Percentiles rank a stretch among this genome's conserved stretches.
Conservation (phyloP, 2,329 filamentous ascomycete genomes). For the Rasamsonia emersonii region DNA sequence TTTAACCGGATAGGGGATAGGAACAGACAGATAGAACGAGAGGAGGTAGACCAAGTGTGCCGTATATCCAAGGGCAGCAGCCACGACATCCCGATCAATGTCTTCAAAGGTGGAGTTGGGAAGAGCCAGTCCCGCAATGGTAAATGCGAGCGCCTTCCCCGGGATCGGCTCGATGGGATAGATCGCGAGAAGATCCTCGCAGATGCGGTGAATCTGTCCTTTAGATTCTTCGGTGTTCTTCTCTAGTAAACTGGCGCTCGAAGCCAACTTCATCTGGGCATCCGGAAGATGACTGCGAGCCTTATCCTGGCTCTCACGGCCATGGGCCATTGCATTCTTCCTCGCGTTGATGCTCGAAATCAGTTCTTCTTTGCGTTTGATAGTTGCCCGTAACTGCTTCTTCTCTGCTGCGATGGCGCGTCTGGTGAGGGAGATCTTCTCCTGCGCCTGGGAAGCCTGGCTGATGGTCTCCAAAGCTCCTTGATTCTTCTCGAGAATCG, state of each 20-base stretch:
- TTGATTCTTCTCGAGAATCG: constrained; percentile 32
- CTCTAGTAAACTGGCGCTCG: constrained; percentile 48
- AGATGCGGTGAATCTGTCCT: constrained; percentile 81
- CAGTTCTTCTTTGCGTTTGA: constrained; percentile 59
- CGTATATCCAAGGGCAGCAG: constrained; percentile 73
- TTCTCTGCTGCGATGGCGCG: constrained; percentile 54
- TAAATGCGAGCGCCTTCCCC: constrained; percentile 64
- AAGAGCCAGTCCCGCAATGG: constrained; percentile 67
- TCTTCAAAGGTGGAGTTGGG: constrained; percentile 75
- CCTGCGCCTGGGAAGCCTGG: constrained; percentile 29
- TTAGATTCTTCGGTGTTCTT: constrained; percentile 56
- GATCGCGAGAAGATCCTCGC: constrained; percentile 68
- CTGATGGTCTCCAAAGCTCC: constrained; percentile 20
- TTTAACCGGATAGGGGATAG: constrained; percentile 71
- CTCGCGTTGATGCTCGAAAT: constrained; percentile 57
- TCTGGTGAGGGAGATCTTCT: constrained; percentile 33
- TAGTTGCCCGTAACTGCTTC: constrained; percentile 55
- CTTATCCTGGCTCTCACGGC: constrained; percentile 50
- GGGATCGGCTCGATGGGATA: constrained; percentile 69
- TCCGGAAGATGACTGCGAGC: constrained; percentile 54
- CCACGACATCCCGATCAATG: constrained; percentile 56
- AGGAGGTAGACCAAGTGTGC: constrained; percentile 66
- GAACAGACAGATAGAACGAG: constrained; percentile 70
- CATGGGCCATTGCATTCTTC: constrained; percentile 57
- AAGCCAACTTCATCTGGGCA: constrained; percentile 50